Base-by-base conservation (phyloP, 805 yeast genomes). In the Ogataea salicorniae region DNA sequence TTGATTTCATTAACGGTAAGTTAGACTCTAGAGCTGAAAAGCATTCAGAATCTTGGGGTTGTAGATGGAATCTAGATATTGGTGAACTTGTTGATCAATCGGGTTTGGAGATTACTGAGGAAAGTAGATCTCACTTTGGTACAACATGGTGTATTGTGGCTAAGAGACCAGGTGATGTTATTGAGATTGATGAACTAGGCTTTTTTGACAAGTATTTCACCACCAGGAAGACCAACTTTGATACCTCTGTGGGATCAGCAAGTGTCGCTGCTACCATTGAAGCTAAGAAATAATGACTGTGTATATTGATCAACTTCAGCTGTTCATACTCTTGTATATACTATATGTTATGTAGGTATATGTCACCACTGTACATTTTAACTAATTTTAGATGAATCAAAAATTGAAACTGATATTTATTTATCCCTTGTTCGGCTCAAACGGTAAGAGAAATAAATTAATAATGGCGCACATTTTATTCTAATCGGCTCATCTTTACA, bases 1-100 rank as follows among this genome's bases (percentile, higher is more conserved):
- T 83, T 71, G 84, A 81, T 45, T 79, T 83, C 45, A 77, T 94
- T 55, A 94, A 94, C 67, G 76, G 80, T 29, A 80, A 85, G 47
- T 72, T 94, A 64, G 97, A 94, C 64, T 79, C 80, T 50, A 75
- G 94, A 52, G 91, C 97, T 4, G 90, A 81, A 51, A 79, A 80
- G 56, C 83, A 97, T 67, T 79, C 91, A 69, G 79, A 84, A 49
- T 81, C 84, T 3, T 94, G 98, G 97, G 99, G 97, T 1, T 94
- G 99, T 67, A 74, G 98, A 61, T 94, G 98, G 97, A 94, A 94
- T 62, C 71, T 94, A 53, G 98, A 94, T 62, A 87, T 94, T 55
- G 95, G 91, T 22, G 95, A 85, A 57, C 73, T 94, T 37, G 75
- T 94, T 26, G 91, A 86, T 61, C 81, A 81, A 49, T 83, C 95